Evolutionary conservation across 176 grass and related monocot species (phyloP).

Genomic region (Carex cristatella): DNA sequence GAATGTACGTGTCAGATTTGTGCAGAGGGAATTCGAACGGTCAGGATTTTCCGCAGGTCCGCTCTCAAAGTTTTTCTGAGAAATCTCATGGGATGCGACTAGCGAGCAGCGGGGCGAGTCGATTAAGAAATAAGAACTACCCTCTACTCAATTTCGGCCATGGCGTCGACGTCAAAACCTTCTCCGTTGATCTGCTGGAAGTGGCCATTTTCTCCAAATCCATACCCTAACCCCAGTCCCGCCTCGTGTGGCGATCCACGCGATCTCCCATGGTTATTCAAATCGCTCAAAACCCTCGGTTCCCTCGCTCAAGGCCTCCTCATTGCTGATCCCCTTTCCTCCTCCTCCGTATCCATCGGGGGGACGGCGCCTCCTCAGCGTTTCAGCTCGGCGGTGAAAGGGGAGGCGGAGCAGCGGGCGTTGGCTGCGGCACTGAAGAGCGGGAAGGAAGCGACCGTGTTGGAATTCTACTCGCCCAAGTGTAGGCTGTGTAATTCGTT

Average conservation of each 20-base stretch:
- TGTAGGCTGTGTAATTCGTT: conserved; percentile 78
- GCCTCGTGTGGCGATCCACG: conserved; percentile 52
- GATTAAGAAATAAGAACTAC: not conserved
- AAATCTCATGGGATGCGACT: too few relatives aligned
- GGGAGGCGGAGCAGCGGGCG: conserved; percentile 65
- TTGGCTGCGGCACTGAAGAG: conserved; percentile 60
- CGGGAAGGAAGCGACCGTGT: conserved; percentile 57
- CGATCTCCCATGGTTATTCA: conserved; percentile 75
- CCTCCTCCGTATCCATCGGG: not conserved
- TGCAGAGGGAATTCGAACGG: too few relatives aligned
- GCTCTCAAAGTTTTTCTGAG: too few relatives aligned
- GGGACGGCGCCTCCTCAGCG: not conserved
- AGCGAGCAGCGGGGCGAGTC: too few relatives aligned
- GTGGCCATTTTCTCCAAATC: conserved; percentile 52
- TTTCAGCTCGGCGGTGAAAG: conserved; percentile 29
- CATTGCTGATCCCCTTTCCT: conserved; percentile 39
- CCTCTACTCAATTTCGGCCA: conserved; percentile 12
- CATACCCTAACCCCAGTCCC: not conserved
- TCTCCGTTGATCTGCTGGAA: conserved; percentile 63
- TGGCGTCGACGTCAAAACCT: conserved; percentile 37
- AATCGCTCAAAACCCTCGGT: conserved; percentile 48
- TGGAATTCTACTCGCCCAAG: conserved; percentile 86
- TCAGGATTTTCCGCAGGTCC: too few relatives aligned
- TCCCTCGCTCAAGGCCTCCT: conserved; percentile 65
- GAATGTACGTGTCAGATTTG: too few relatives aligned